Evolutionary conservation across 164 flowering plant genomes (phyloP), one percentile per base, ranked within the genome.

Genomic region (Platanus orientalis): DNA sequence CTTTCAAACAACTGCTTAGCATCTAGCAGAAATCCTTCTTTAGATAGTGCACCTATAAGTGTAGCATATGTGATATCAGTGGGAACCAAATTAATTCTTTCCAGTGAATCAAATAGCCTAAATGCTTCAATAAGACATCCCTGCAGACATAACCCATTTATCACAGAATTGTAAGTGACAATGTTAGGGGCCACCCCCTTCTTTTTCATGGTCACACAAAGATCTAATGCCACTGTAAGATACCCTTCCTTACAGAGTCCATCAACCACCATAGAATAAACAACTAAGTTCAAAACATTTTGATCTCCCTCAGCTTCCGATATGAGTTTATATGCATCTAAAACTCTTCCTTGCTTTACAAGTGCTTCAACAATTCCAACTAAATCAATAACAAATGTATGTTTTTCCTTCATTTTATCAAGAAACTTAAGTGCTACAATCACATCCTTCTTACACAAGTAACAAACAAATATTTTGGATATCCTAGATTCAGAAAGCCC

Each of bases 41-140:
- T 85, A 55, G 81, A 79, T 75, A 95, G 71, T 67, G 83, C 71
- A 63, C 78, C 76, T 51, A 92, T 79, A 29, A 95, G 75, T 29
- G 76, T 78, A 54, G 77, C 77, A 74, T 83, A 89, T 34, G 99
- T 90, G 57, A 90, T 65, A 50, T 67, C 79, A 7, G 96, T 79
- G 28, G 97, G 89, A 61, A 63, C 30, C 69, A 94, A 61, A 54
- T 69, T 60, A 42, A 79, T 63, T 66, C 58, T 81, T 72, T 86
- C 92, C 44, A 95, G 68, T 14, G 99, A 84, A 80, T 92, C 91
- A 78, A 86, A 89, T 10, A 95, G 70, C 66, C 91, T 77, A 69
- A 92, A 79, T 44, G 97, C 99, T 80, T 88, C 84, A 70, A 83
- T 71, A 63, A 88, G 67, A 70, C 88, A 81, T 21, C 97, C 92